Evolutionary conservation across 1,284 basidiomycete species (phyloP), one percentile per base, ranked within the genome.

Genomic region (Apiotrichum sp.): DNA sequence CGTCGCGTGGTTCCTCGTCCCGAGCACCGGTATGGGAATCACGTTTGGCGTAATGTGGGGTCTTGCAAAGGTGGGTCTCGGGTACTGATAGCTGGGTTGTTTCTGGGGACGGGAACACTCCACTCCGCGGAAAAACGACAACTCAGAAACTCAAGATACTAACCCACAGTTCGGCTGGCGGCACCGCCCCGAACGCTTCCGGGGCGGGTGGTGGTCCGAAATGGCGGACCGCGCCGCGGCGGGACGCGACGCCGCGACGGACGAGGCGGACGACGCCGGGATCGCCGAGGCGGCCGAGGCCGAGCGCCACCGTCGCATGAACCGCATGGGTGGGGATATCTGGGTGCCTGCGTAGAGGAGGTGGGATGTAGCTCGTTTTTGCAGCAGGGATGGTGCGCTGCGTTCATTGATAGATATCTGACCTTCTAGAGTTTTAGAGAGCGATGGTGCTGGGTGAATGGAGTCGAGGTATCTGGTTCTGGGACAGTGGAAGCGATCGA

Each of bases 1-100:
- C 7, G 45, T 73, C 3, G 70, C 73, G 6, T 75, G 73, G 63
- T 72, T 77, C 52, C 69, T 72, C 11, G 74, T 74, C 3, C 75
- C 75, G 6, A 52, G 56, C 10, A 65, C 73, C 6, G 52, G 65
- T 3, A 65, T 63, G 6, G 72, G 73, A 0, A 71, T 71, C 58
- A 72, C 67, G 2, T 58, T 75, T 6, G 74, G 73, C 5, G 62
- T 72, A 2, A 50, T 68, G 14, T 72, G 70, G 43, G 72, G 66
- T 32, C 49, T 71, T 6, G 61, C 62, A 33, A 75, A 75, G 64
- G 73, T 74, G 51, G 41, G 70, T 64, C 22, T 6, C 9, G 16
- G 16, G 31, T 9, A 32, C 38, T 22, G 47, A n/a, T 32, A 8
- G 16, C 32, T 34, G 42, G 16, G 34, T 32, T 38, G 31, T 41